A percentile compares a stretch with the other conserved stretches of the same genome.
These are phyloP conservation scores for Fusarium ambrosium DNA, from an alignment of 2,329 filamentous ascomycete species.

Conservation along the genomic window DNA sequence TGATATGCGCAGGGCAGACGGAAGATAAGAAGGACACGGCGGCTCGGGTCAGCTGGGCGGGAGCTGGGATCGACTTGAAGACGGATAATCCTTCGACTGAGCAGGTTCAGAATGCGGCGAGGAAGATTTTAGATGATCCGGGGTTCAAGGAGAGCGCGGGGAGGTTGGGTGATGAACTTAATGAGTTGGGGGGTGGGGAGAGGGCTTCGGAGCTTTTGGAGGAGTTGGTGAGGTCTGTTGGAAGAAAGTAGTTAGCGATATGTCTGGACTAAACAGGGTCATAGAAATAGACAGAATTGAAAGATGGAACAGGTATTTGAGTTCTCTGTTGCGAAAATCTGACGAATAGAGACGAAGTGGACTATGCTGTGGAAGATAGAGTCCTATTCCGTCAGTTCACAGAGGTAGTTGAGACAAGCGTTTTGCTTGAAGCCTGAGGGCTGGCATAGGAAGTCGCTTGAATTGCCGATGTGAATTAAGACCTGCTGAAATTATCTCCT, in stretches of 20 bases:
- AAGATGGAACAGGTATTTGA: neutral
- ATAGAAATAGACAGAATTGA: neutral
- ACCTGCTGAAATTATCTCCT: neutral
- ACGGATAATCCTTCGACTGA: slow-evolving; percentile 50
- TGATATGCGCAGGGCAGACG: slow-evolving; percentile 54
- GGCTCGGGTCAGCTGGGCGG: slow-evolving; percentile 50
- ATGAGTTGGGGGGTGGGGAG: slow-evolving; percentile 45
- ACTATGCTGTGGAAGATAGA: neutral
- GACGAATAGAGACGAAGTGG: neutral
- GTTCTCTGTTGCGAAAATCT: neutral
- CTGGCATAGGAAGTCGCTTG: neutral
- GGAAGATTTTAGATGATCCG: slow-evolving; percentile 42
- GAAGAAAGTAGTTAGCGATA: neutral
- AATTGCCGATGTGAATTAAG: neutral
- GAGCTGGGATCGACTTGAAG: slow-evolving; percentile 53
- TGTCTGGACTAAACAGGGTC: neutral
- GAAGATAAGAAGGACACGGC: slow-evolving; percentile 56
- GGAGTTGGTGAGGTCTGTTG: slow-evolving; percentile 38
- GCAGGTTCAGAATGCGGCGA: slow-evolving; percentile 45
- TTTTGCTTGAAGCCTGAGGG: neutral
- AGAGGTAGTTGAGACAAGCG: neutral
- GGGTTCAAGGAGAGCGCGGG: slow-evolving; percentile 42
- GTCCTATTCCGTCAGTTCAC: neutral
- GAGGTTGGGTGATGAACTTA: slow-evolving; percentile 46
- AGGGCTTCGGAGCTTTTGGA: slow-evolving; percentile 48